Evolutionary conservation across 164 flowering plant species (phyloP).

Genomic region (Berberis thunbergii): DNA sequence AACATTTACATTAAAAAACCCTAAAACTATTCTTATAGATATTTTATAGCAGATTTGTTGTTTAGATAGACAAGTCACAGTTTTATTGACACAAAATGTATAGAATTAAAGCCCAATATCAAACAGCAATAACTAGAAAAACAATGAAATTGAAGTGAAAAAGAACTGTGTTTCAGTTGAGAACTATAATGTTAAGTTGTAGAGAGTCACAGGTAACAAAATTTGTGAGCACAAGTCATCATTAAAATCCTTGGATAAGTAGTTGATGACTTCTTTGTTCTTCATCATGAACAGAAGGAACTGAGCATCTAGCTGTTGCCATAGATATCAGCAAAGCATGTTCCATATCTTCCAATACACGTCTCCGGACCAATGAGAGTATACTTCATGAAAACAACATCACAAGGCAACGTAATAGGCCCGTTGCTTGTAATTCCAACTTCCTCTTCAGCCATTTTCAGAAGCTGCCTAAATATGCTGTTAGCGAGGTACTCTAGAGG

Average conservation of each 20-base stretch:
- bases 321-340: constrained; percentile 11
- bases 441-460: constrained; percentile 21
- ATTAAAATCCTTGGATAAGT: constrained; percentile 3
- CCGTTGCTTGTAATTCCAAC: constrained; percentile 19
- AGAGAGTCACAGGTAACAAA: background rate
- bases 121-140: no score
- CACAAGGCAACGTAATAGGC: constrained; percentile 17
- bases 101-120: no score
- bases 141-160: no score
- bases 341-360: constrained; percentile 10
- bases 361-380: constrained; percentile 7
- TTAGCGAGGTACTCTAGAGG: constrained; percentile 14
- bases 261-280: background rate
- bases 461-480: constrained; percentile 11
- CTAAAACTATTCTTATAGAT: no score
- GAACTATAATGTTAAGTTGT: background rate
- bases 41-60: no score
- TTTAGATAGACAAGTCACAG: no score
- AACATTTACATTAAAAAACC: no score
- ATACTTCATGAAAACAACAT: constrained; percentile 15
- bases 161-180: no score
- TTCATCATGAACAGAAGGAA: background rate
- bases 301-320: constrained; percentile 4
- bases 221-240: background rate
- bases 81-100: no score